Percentiles rank a stretch among this genome's conserved stretches.
These are phyloP conservation scores for Pichia sporocuriosa DNA, from an alignment of 805 yeast species.

Conservation along the genomic window DNA sequence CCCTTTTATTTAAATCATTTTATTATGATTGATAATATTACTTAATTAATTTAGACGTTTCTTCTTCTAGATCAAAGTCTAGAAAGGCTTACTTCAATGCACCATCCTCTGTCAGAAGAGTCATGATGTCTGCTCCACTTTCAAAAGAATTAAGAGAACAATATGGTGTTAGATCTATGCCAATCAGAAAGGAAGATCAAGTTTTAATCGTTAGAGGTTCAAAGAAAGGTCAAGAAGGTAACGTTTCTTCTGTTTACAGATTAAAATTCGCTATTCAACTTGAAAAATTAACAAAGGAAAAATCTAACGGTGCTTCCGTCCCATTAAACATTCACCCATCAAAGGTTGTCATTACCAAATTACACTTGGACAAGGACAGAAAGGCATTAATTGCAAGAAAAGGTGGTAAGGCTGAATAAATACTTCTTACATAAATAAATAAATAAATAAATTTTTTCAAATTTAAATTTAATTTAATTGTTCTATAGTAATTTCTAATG, in stretches of 20 bases:
- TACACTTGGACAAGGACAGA: constrained; percentile 98
- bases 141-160: constrained; percentile 98
- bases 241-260: constrained; percentile 97
- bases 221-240: constrained; percentile 99
- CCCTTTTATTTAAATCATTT: not conserved
- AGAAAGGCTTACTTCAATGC: constrained; percentile 99
- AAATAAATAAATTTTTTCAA: constrained; percentile 1
- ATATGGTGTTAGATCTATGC: constrained; percentile 92
- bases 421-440: constrained; percentile 13
- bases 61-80: constrained; percentile 98
- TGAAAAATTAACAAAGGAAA: constrained; percentile 95
- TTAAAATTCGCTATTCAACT: constrained; percentile 94
- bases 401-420: constrained; percentile 94
- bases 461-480: constrained; percentile 3
- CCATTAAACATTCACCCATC: constrained; percentile 98
- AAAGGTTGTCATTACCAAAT: constrained; percentile 96
- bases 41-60: too few relatives aligned
- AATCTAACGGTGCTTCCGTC: constrained; percentile 95
- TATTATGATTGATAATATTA: not conserved
- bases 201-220: constrained; percentile 97
- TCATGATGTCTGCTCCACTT: constrained; percentile 94
- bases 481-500: not conserved
- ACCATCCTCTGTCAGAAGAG: constrained; percentile 93
- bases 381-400: constrained; percentile 95
- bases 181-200: constrained; percentile 97